These are phyloP conservation scores for Nymphaea thermarum DNA, from an alignment of 164 flowering plant species.

Conservation along the genomic window DNA sequence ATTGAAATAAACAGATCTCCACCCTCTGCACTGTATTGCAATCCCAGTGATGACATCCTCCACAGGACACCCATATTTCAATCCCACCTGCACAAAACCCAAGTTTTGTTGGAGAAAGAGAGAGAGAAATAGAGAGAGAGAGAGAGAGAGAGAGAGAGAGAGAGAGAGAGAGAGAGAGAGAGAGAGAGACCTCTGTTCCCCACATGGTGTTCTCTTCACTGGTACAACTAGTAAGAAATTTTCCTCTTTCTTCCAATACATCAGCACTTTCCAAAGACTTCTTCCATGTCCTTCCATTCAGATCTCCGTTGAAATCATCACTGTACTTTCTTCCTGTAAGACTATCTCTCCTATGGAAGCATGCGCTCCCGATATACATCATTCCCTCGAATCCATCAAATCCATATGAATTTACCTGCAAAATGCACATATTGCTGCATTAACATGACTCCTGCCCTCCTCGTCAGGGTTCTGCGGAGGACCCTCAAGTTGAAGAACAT, in stretches of 20 bases:
- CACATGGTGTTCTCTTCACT: slow-evolving; percentile 24
- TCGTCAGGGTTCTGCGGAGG: neutral
- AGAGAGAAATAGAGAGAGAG: slow-evolving; percentile 10
- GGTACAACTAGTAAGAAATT: slow-evolving; percentile 19
- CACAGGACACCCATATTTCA: slow-evolving; percentile 23
- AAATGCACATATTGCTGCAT: neutral
- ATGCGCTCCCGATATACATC: slow-evolving; percentile 24
- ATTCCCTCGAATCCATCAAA: slow-evolving; percentile 24
- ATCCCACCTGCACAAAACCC: slow-evolving; percentile 17
- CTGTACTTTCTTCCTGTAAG: slow-evolving; percentile 18
- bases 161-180: slow-evolving; percentile 10
- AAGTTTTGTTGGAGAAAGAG: neutral
- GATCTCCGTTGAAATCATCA: slow-evolving; percentile 8
- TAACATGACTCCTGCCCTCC: neutral
- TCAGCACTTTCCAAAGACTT: slow-evolving; percentile 6
- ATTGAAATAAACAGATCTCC: slow-evolving; percentile 23
- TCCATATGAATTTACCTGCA: slow-evolving; percentile 17
- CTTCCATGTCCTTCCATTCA: slow-evolving; percentile 1
- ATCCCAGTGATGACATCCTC: slow-evolving; percentile 32
- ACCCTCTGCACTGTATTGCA: slow-evolving; percentile 27
- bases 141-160: slow-evolving; percentile 10
- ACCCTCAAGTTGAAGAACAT: too few species aligned
- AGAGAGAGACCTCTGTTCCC: slow-evolving; percentile 29
- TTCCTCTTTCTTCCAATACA: slow-evolving; percentile 17
- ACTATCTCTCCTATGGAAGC: slow-evolving; percentile 27